phyloP scores from a whole-genome alignment of 1,284 basidiomycete genomes.

The Moesziomyces globuligerus region DNA sequence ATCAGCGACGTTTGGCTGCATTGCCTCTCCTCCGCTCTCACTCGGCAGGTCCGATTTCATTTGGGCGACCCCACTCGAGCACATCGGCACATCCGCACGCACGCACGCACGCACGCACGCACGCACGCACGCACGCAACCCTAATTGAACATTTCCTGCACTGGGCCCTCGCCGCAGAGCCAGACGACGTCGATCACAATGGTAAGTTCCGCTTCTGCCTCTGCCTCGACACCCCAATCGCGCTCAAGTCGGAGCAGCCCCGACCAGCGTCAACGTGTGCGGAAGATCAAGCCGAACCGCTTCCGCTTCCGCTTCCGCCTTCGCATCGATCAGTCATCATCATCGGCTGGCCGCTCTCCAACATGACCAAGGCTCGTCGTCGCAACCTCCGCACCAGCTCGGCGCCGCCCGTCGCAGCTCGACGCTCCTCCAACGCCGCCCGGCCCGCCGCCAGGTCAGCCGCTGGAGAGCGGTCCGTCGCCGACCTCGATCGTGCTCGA shows the following conservation, averaged over 20 bases:
- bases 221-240: too few species aligned
- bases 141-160: not conserved
- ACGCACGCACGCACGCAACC: too few species aligned
- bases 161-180: not conserved
- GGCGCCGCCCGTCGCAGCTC: not conserved
- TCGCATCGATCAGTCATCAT: slow-evolving; percentile 2
- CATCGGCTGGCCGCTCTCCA: not conserved
- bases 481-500: not conserved
- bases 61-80: not conserved
- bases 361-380: slow-evolving; percentile 31
- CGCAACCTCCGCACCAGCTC: slow-evolving; percentile 27
- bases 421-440: not conserved
- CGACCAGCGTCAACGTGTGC: too few species aligned
- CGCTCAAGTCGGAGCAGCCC: not conserved
- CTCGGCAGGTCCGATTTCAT: not conserved
- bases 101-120: too few species aligned
- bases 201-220: not conserved
- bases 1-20: too few species aligned
- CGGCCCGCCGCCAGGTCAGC: not conserved
- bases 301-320: not conserved
- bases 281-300: too few species aligned
- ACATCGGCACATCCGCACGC: too few species aligned
- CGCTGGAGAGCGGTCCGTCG: not conserved
- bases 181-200: not conserved
- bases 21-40: not conserved